phyloP scores from a whole-genome alignment of 495 filamentous ascomycete species.

The Physcia stellaris region DNA sequence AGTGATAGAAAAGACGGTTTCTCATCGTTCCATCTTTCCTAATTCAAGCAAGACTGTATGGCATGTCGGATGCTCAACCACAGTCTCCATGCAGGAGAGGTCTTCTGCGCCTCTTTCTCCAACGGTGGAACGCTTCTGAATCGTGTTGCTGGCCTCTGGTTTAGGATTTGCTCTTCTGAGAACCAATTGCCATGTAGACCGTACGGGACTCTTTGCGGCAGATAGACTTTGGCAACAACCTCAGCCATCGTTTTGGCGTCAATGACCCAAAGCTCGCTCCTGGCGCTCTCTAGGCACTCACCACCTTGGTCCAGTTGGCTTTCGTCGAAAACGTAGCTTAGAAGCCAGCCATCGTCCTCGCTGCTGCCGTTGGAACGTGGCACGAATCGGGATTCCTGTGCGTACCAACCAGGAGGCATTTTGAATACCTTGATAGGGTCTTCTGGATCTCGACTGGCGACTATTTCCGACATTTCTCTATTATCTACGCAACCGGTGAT shows the following conservation, averaged over 20 bases:
- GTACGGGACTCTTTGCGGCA: constrained; percentile 54
- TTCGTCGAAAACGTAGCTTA: constrained; percentile 49
- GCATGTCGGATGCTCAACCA: constrained; percentile 12
- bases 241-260: constrained; percentile 43
- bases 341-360: constrained; percentile 47
- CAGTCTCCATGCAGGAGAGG: background rate
- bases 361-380: constrained; percentile 22
- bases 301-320: constrained; percentile 34
- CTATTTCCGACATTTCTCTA: constrained; percentile 30
- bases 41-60: too few relatives aligned
- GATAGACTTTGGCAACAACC: constrained; percentile 35
- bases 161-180: constrained; percentile 35
- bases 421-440: constrained; percentile 44
- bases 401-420: constrained; percentile 42
- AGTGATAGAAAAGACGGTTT: too few relatives aligned
- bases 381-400: constrained; percentile 52
- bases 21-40: too few relatives aligned
- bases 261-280: constrained; percentile 51
- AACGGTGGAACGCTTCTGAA: constrained; percentile 1
- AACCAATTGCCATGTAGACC: constrained; percentile 57
- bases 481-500: constrained; percentile 43
- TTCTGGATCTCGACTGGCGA: constrained; percentile 24
- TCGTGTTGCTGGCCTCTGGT: constrained; percentile 21
- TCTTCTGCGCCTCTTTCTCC: background rate
- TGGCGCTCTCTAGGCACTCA: constrained; percentile 24